Conservation (phyloP, 78 protist genomes). For the Cavenderia fasciculata region DNA sequence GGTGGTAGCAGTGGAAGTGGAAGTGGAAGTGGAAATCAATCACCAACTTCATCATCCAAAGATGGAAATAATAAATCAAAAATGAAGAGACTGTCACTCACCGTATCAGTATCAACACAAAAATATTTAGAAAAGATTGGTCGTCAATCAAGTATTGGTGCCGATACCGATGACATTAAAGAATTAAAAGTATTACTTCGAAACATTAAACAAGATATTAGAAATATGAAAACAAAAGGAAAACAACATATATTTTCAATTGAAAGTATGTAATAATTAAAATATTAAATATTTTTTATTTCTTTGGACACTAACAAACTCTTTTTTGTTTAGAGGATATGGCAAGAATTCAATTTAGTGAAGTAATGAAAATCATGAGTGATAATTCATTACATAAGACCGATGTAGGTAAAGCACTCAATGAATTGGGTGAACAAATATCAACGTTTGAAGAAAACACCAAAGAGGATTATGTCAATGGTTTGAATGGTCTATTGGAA, state of each 20-base stretch:
- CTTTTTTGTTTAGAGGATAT: not conserved
- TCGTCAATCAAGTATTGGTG: not conserved
- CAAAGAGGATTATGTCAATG: constrained; percentile 14
- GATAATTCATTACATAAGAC: not conserved
- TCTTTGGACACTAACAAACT: not conserved
- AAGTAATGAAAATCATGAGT: not conserved
- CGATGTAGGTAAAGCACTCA: constrained; percentile 43
- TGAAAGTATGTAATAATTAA: constrained; percentile 49
- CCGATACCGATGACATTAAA: constrained; percentile 45
- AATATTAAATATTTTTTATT: not conserved
- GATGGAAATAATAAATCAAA: too few species aligned
- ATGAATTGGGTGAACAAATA: constrained; percentile 47
- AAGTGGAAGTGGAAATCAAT: too few species aligned
- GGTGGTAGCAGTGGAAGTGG: too few species aligned
- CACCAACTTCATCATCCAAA: too few species aligned
- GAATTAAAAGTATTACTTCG: constrained; percentile 12
- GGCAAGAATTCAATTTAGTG: not conserved
- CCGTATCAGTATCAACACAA: constrained; percentile 67
- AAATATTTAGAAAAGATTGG: constrained; percentile 62
- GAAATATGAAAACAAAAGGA: constrained; percentile 2
- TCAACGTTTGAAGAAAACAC: constrained; percentile 20
- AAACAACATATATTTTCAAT: not conserved
- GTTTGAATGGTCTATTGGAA: constrained; percentile 13
- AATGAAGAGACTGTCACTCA: constrained; percentile 56
- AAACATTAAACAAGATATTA: constrained; percentile 34